These are phyloP conservation scores for Millerozyma acaciae DNA, from an alignment of 805 yeast species.

Conservation along the genomic window DNA sequence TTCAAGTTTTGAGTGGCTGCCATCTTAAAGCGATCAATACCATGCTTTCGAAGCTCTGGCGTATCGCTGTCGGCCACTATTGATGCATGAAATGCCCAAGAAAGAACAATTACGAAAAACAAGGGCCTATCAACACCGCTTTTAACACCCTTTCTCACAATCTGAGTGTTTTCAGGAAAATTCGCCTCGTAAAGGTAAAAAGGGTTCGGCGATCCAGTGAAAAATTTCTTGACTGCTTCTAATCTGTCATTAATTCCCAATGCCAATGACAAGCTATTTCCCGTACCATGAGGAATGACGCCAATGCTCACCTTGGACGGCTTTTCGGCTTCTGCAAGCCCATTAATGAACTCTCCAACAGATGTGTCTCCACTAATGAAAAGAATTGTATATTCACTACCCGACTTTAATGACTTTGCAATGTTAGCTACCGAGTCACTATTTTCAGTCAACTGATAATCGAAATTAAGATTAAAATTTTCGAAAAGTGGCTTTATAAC, in stretches of 20 bases:
- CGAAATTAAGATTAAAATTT: constrained; percentile 31
- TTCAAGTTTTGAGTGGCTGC: constrained; percentile 60
- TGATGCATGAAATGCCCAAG: constrained; percentile 87
- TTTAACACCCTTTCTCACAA: constrained; percentile 17
- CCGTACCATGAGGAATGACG: constrained; percentile 77
- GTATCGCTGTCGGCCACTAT: constrained; percentile 77
- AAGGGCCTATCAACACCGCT: constrained; percentile 14
- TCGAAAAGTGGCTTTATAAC: constrained; percentile 47
- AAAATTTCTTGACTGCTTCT: constrained; percentile 15
- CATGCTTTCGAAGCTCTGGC: constrained; percentile 60
- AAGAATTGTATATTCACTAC: constrained; percentile 38
- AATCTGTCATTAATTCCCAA: constrained; percentile 34
- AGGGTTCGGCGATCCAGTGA: constrained; percentile 20
- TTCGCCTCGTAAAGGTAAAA: constrained; percentile 43
- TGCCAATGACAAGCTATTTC: constrained; percentile 75
- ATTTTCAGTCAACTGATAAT: constrained; percentile 42
- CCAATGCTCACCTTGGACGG: constrained; percentile 19
- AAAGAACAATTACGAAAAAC: constrained; percentile 60
- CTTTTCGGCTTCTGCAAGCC: constrained; percentile 15
- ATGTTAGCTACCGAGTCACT: constrained; percentile 36
- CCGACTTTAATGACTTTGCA: constrained; percentile 27
- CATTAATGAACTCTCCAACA: constrained; percentile 69
- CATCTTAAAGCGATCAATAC: constrained; percentile 60
- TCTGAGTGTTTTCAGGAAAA: constrained; percentile 35
- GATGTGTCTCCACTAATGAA: constrained; percentile 87